These are phyloP conservation scores for Neurospora discreta DNA, from an alignment of 495 filamentous ascomycete species.

Conservation along the genomic window DNA sequence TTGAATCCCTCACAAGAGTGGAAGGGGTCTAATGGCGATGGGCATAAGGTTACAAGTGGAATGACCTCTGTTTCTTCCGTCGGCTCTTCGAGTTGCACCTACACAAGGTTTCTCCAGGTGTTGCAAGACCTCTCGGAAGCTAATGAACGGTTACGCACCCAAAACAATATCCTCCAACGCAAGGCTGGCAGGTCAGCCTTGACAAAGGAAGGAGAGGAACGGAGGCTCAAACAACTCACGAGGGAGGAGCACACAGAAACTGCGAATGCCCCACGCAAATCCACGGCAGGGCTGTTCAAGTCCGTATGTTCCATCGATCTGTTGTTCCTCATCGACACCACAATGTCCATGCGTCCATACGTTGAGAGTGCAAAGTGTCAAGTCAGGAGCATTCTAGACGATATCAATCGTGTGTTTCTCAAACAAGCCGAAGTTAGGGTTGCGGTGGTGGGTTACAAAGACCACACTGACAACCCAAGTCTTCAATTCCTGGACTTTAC, in stretches of 20 bases:
- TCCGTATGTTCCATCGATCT: conserved; percentile 25
- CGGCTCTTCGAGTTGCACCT: too few species aligned
- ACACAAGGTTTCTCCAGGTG: too few species aligned
- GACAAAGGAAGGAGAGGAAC: too few species aligned
- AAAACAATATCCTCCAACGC: too few species aligned
- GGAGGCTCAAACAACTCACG: not conserved
- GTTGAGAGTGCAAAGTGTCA: conserved; percentile 26
- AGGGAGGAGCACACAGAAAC: not conserved
- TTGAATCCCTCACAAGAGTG: too few species aligned
- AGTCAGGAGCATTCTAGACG: conserved; percentile 22
- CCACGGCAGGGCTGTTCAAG: conserved; percentile 20
- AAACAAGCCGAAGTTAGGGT: conserved; percentile 31
- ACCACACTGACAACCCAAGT: conserved; percentile 19
- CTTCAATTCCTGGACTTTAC: conserved; percentile 22
- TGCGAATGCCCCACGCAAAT: not conserved
- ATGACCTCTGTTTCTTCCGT: too few species aligned
- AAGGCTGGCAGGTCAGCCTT: too few species aligned
- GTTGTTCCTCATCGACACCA: conserved; percentile 31
- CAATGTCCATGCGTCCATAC: conserved; percentile 20
- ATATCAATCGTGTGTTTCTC: conserved; percentile 25
- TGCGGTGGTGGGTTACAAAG: conserved; percentile 29
- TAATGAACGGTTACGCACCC: too few species aligned
- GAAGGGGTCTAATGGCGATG: too few species aligned
- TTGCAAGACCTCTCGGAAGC: too few species aligned
- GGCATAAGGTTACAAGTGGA: too few species aligned